Percentiles rank a stretch among this genome's conserved stretches.
phyloP scores from a whole-genome alignment of 768 basidiomycete genomes.

The Tremella yokohamensis region DNA sequence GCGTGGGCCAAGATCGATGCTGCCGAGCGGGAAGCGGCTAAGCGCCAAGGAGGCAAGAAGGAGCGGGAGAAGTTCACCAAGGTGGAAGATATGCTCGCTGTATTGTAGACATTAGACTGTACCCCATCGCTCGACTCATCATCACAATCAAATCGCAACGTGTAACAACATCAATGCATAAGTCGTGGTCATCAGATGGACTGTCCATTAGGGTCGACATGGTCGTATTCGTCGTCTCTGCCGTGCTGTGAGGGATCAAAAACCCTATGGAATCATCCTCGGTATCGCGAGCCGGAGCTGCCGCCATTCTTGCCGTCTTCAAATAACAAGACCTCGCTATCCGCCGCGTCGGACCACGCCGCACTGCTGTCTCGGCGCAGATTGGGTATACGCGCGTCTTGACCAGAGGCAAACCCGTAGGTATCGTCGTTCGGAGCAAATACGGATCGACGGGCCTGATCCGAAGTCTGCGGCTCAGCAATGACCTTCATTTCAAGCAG shows the following conservation, averaged over 20 bases:
- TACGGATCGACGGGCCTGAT: constrained; percentile 30
- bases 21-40: constrained; percentile 59
- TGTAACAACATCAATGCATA: constrained; percentile 1
- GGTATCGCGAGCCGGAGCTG: neutral
- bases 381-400: constrained; percentile 25
- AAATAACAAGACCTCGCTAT: constrained; percentile 36
- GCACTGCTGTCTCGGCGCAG: constrained; percentile 27
- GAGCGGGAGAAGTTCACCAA: constrained; percentile 53
- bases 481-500: neutral
- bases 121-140: neutral
- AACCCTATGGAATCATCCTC: neutral
- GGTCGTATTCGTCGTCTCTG: no score
- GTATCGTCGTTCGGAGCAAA: constrained; percentile 23
- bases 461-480: constrained; percentile 18
- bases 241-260: neutral
- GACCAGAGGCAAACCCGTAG: constrained; percentile 11
- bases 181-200: neutral
- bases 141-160: neutral
- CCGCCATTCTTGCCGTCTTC: constrained; percentile 5
- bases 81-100: constrained; percentile 52
- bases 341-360: constrained; percentile 28
- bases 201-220: no score
- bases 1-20: constrained; percentile 73
- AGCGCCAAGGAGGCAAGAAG: constrained; percentile 57
- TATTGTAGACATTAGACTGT: constrained; percentile 20